Percentiles rank a stretch among this genome's conserved stretches.
Evolutionary conservation across 371 early-diverging fungal genomes (phyloP).

Genomic region (Zychaea mexicana): DNA sequence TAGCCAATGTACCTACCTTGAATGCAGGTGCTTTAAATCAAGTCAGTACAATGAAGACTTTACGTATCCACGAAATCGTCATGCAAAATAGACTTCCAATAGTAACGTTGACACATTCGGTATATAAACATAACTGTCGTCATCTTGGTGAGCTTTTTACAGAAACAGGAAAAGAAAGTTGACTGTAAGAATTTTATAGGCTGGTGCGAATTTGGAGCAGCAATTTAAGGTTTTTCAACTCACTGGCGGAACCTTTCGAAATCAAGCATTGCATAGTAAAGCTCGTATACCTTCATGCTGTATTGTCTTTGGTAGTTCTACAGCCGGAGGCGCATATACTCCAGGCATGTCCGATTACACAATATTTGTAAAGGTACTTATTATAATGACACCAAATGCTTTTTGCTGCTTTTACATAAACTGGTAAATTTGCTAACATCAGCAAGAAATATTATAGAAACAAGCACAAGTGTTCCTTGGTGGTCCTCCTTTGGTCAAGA

Average conservation of each 20-base stretch:
- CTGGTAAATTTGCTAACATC: no score
- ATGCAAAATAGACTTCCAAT: slow-evolving; percentile 65
- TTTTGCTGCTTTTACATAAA: no score
- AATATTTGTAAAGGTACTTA: neutral
- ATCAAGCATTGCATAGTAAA: slow-evolving; percentile 66
- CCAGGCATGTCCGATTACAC: slow-evolving; percentile 72
- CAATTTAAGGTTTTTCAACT: slow-evolving; percentile 74
- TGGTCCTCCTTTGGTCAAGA: slow-evolving; percentile 78
- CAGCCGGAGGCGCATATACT: slow-evolving; percentile 75
- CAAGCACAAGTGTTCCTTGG: slow-evolving; percentile 76
- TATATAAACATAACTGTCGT: slow-evolving; percentile 22
- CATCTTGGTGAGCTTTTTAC: neutral
- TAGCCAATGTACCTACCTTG: slow-evolving; percentile 69
- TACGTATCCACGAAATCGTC: slow-evolving; percentile 58
- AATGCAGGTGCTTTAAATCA: slow-evolving; percentile 72
- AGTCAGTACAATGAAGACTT: slow-evolving; percentile 52
- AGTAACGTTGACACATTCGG: slow-evolving; percentile 62
- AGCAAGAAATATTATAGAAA: no score
- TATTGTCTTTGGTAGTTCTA: slow-evolving; percentile 77
- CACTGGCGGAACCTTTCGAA: slow-evolving; percentile 70
- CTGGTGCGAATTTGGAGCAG: slow-evolving; percentile 74
- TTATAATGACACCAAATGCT: neutral
- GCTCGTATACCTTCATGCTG: slow-evolving; percentile 68
- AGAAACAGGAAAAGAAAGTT: neutral
- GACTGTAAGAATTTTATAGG: slow-evolving; percentile 33